Conservation (phyloP, 2,329 filamentous ascomycete species). For the Xylaria sp. region DNA sequence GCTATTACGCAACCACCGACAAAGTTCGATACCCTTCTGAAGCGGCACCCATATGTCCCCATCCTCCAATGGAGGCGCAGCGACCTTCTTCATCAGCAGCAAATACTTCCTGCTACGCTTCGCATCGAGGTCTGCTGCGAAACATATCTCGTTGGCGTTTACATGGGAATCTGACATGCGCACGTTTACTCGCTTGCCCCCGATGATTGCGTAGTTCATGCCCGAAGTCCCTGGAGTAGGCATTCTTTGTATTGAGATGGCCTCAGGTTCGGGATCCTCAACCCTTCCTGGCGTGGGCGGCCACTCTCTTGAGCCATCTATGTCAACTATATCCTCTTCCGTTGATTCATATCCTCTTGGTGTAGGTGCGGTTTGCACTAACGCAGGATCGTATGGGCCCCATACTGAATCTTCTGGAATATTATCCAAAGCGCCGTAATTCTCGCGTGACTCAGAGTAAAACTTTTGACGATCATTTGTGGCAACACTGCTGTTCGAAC, state of each 20-base stretch:
- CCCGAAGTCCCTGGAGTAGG: not conserved
- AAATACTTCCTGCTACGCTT: not conserved
- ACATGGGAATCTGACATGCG: not conserved
- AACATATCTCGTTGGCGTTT: constrained; percentile 4
- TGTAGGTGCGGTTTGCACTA: too few relatives aligned
- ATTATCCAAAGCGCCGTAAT: not conserved
- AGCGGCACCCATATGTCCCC: not conserved
- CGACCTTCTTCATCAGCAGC: not conserved
- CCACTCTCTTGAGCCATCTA: too few relatives aligned
- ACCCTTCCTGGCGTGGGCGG: not conserved
- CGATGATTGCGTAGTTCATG: not conserved
- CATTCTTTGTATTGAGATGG: not conserved
- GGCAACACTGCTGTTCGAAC: not conserved
- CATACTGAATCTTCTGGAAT: not conserved
- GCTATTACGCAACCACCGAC: too few relatives aligned
- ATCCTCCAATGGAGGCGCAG: too few relatives aligned
- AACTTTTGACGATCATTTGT: not conserved
- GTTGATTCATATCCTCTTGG: too few relatives aligned
- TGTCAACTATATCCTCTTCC: too few relatives aligned
- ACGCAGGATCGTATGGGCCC: too few relatives aligned
- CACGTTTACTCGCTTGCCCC: not conserved
- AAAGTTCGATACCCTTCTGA: not conserved
- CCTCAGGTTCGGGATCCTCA: too few relatives aligned
- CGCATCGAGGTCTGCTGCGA: not conserved
- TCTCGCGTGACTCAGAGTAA: not conserved